These are phyloP conservation scores for Aspergillus tamarii DNA, from an alignment of 2,329 filamentous ascomycete genomes.

Conservation along the genomic window DNA sequence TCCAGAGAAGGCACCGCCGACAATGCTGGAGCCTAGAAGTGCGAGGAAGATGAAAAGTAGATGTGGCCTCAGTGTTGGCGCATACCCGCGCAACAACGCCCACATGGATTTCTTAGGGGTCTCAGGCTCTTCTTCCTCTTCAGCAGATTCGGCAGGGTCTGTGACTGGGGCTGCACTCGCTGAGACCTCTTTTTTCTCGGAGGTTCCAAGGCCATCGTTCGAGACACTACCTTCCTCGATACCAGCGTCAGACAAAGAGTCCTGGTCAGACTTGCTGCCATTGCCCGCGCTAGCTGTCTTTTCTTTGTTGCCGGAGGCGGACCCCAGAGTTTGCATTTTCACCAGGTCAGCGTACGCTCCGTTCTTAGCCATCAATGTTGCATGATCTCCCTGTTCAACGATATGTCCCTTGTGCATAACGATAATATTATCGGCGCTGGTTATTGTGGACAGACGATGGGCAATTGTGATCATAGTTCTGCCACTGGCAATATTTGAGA, in stretches of 20 bases:
- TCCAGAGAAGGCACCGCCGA: slow-evolving; percentile 61
- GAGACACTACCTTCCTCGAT: slow-evolving; percentile 22
- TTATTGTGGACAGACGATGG: slow-evolving; percentile 50
- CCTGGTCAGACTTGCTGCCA: slow-evolving; percentile 32
- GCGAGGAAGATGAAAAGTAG: slow-evolving; percentile 51
- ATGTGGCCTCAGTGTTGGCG: slow-evolving; percentile 41
- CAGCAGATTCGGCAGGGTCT: slow-evolving; percentile 22
- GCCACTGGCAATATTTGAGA: slow-evolving; percentile 70
- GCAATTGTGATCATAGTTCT: slow-evolving; percentile 45
- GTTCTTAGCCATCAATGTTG: slow-evolving; percentile 39
- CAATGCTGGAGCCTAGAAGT: slow-evolving; percentile 55
- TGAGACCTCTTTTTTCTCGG: slow-evolving; percentile 19
- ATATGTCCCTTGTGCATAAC: slow-evolving; percentile 49
- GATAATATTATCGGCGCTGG: slow-evolving; percentile 49
- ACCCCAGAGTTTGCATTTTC: slow-evolving; percentile 57
- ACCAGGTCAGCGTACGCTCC: slow-evolving; percentile 50
- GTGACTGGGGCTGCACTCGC: slow-evolving; percentile 20
- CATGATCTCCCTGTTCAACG: slow-evolving; percentile 50
- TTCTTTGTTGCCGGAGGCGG: slow-evolving; percentile 50
- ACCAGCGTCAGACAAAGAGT: slow-evolving; percentile 28
- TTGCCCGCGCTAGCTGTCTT: slow-evolving; percentile 51
- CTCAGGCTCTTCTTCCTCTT: slow-evolving; percentile 29
- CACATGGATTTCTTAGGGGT: slow-evolving; percentile 32
- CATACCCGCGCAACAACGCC: slow-evolving; percentile 32
- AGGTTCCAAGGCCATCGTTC: slow-evolving; percentile 10